Evolutionary conservation across 1,139 yeast species (phyloP), one percentile per base, ranked within the genome.

Genomic region (Suhomyces atakaporum): DNA sequence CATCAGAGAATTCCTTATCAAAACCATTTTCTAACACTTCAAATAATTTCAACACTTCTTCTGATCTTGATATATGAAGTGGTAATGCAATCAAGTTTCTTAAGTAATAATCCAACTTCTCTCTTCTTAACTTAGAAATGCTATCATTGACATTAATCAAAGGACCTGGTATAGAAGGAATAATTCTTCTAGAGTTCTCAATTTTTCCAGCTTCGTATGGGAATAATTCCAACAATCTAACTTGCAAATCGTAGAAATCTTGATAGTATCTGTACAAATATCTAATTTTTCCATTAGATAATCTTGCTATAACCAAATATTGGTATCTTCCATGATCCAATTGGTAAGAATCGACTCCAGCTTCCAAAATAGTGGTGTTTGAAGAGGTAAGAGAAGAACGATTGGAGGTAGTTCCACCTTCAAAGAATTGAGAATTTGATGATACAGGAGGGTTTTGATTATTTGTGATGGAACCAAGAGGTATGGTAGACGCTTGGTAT

Each of bases 151-250:
- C 96, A 56, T 86, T 86, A 31, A 95, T 84, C 35, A 92, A 74
- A 2, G 98, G 99, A 1, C 98, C 98, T 0, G 98, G 98, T 56
- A 94, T 90, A 46, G 85, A 88, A 4, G 99, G 98, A 43, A 92
- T 74, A 25, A 84, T 84, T 46, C 98, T 77, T 39, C 70, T 66
- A 25, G 76, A 72, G 47, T 79, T 79, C 59, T 84, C 88, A 31
- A 83, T 80, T 49, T 89, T 82, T 5, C 97, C 97, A 4, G 97
- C 96, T 60, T 92, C 98, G 46, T 73, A 81, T 3, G 97, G 97
- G 67, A 86, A 92, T 30, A 83, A 73, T 52, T 86, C 95, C 39
- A 92, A 69, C 34, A 94, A 68, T 45, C 76, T 79, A 35, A 90
- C 92, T 59, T 94, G 98, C 55, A 90, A 77, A 61, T 92, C 96